Evolutionary conservation across 1,284 basidiomycete genomes (phyloP), one percentile per base, ranked within the genome.

Genomic region (Thelephora terrestris): DNA sequence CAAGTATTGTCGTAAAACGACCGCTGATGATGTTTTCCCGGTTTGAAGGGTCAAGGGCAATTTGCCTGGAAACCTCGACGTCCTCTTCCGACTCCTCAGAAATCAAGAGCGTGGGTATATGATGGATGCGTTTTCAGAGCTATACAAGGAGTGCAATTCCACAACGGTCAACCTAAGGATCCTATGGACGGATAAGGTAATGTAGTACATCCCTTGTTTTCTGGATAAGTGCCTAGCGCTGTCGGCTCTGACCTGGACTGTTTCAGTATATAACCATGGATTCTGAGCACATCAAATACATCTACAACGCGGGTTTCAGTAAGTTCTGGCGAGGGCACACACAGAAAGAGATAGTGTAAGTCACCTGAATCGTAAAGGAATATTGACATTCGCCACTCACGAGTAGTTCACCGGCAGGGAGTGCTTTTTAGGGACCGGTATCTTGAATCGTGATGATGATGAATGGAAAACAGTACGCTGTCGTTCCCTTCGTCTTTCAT

Each of bases 391-490:
- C n/a, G 18, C 14, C 39, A 9, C 39, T 42, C 9, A 21, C n/a
- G 20, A 2, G n/a, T 23, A 18, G 4, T 42, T 18, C 18, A 5
- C 10, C 39, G 9, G 9, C 10, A 84, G 82, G 70, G 82, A 85
- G 57, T 73, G 67, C 29, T 79, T 85, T 58, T 66, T 85, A 25
- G 83, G 82, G 4, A 69, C 74, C 53, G 83, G 83, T 9, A 84
- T 86, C 45, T 85, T 86, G 64, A 85, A 86, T 55, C 71, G 81
- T 21, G 81, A 83, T 61, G 81, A 80, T 58, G 74, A 80, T 64
- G 78, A 76, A 57, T 79, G 76, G 78, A 77, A 73, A 65, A 70
- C 67, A n/a, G 39, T 42, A 42, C 25, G 39, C 39, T 12, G 14
- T 20, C 39, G 12, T 18, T 10, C 21, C n/a, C 39, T 4, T 20